Base-by-base conservation (phyloP, 225 moss, liverwort and hornwort species). In the Bryum argenteum region DNA sequence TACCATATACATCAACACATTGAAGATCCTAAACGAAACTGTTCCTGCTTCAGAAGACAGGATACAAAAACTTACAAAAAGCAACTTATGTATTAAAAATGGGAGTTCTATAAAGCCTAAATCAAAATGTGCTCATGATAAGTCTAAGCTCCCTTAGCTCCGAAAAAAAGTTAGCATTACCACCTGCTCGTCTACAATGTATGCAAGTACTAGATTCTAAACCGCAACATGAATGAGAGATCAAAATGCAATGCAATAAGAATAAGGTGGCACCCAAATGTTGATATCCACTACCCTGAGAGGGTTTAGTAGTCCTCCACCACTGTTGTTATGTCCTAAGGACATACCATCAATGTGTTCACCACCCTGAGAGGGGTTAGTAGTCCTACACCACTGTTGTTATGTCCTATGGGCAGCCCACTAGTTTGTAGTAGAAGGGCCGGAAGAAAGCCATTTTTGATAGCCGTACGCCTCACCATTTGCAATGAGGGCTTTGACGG, bases 401-500 rank as follows among this genome's bases (percentile, higher is more conserved):
- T n/a, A n/a, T n/a, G n/a, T n/a, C n/a, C n/a, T n/a, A n/a, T n/a
- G n/a, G n/a, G n/a, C n/a, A n/a, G n/a, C n/a, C n/a, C n/a, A n/a
- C 33, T 33, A 33, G 33, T 33, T 33, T 33, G 33, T 33, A 33
- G 26, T 54, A 26, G 15, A 71, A 40, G 59, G 63, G 79, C 66
- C 63, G 19, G 70, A 79, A 2, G 26, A 26, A 80, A 16, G 78
- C 82, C 82, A 78, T 44, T 74, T 66, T 8, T 65, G 52, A 42
- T 92, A 89, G 12, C 89, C 85, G 72, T 81, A 92, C 1, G 71
- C 66, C 63, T 90, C 77, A 10, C 85, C 90, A 61, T 90, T 95
- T 21, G 82, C 79, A 52, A 95, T 87, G 22, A 95, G 87, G 22
- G 94, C 94, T 80, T 92, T 85, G 18, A 95, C 94, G 28, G 89